phyloP scores from a whole-genome alignment of 306 rosid genomes.

The Glycine tomentella region DNA sequence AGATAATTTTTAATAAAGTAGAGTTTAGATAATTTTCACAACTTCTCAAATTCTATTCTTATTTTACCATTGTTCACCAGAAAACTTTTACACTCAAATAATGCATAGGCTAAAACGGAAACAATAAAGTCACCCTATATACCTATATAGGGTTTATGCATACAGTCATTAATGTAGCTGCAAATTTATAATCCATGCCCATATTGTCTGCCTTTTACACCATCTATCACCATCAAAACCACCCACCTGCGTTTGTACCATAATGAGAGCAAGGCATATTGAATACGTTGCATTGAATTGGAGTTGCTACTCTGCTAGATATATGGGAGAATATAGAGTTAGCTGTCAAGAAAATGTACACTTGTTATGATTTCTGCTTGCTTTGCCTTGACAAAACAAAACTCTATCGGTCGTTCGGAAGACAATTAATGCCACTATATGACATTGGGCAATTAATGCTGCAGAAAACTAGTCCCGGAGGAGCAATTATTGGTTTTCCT shows the following conservation, averaged over 20 bases:
- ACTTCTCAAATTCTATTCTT: too few relatives aligned
- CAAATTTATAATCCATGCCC: constrained; percentile 6
- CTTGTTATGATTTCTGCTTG: not conserved
- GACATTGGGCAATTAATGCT: constrained; percentile 3
- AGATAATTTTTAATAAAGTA: too few relatives aligned
- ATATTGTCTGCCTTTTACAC: not conserved
- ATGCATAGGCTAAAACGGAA: not conserved
- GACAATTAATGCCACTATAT: not conserved
- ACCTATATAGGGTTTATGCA: not conserved
- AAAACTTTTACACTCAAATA: not conserved
- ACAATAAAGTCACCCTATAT: not conserved
- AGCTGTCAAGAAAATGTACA: not conserved
- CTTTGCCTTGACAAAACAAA: not conserved
- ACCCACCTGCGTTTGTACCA: not conserved
- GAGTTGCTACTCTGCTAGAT: not conserved
- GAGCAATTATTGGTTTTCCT: not conserved
- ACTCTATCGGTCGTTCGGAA: not conserved
- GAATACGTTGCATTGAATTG: not conserved
- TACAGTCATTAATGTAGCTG: not conserved
- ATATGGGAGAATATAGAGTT: constrained; percentile 19
- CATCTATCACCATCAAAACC: constrained; percentile 3
- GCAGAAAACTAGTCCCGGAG: not conserved
- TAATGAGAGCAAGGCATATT: not conserved
- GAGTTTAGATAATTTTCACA: too few relatives aligned
- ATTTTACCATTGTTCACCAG: too few relatives aligned